phyloP scores from a whole-genome alignment of 1,284 basidiomycete species.

The Hemileia vastatrix region DNA sequence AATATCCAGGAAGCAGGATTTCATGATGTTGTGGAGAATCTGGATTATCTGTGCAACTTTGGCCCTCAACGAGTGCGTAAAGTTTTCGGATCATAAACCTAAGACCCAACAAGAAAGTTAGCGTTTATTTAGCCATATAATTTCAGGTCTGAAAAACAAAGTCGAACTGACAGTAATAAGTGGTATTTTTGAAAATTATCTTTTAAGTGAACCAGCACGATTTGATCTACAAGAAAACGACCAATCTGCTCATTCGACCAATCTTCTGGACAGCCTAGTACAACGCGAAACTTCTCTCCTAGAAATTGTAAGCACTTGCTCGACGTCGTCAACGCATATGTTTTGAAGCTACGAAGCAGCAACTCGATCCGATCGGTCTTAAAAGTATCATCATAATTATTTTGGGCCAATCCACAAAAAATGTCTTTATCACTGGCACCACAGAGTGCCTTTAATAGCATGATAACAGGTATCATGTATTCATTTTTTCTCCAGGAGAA shows the following conservation, averaged over 20 bases:
- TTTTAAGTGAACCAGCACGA: constrained; percentile 83
- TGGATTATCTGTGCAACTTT: constrained; percentile 89
- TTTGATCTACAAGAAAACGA: constrained; percentile 68
- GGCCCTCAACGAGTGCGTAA: constrained; percentile 80
- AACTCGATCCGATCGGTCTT: constrained; percentile 94
- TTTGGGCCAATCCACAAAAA: constrained; percentile 94
- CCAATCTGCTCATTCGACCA: constrained; percentile 79
- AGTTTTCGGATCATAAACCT: constrained; percentile 98
- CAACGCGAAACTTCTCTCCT: constrained; percentile 95
- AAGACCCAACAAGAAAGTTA: background rate
- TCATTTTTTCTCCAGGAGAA: constrained; percentile 98
- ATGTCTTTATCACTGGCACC: constrained; percentile 93
- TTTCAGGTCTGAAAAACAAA: constrained; percentile 9
- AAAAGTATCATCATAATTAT: constrained; percentile 95
- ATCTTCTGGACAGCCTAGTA: constrained; percentile 84
- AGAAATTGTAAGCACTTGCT: constrained; percentile 89
- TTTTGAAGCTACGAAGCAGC: constrained; percentile 93
- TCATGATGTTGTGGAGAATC: constrained; percentile 99
- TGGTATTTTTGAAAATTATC: constrained; percentile 90
- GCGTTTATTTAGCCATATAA: background rate
- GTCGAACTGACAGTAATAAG: constrained; percentile 69
- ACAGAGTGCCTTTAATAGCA: constrained; percentile 91
- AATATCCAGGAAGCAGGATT: constrained; percentile 80
- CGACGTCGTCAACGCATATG: constrained; percentile 77
- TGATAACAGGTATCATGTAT: constrained; percentile 96